Evolutionary conservation across 176 grass and related monocot species (phyloP).

Genomic region (Poa annua): DNA sequence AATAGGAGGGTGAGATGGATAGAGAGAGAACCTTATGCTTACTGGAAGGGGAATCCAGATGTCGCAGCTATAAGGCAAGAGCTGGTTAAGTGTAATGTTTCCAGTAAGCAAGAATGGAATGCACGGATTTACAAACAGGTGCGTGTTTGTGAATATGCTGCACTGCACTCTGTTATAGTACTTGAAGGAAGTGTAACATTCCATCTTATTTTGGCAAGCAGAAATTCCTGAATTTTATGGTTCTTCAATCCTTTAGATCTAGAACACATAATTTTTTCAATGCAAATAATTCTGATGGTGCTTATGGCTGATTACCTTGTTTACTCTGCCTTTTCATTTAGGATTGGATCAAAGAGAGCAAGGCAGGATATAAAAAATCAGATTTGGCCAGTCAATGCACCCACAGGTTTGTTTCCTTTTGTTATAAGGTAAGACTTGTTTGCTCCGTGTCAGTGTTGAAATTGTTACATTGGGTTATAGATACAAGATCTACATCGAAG

Average conservation of each 20-base stretch:
- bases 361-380: conserved; percentile 82
- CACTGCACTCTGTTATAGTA: conserved; percentile 6
- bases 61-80: conserved; percentile 58
- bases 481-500: conserved; percentile 97
- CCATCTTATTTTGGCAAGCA: conserved; percentile 24
- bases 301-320: conserved; percentile 31
- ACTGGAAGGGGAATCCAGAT: conserved; percentile 85
- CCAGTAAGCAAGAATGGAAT: conserved; percentile 68
- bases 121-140: conserved; percentile 70
- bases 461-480: conserved; percentile 43
- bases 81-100: conserved; percentile 73
- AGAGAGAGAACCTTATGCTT: conserved; percentile 77
- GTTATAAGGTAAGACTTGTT: conserved; percentile 12
- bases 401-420: conserved; percentile 63
- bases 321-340: conserved; percentile 41
- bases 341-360: conserved; percentile 85
- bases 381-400: conserved; percentile 79
- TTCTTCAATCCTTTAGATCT: conserved; percentile 22
- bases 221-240: neutral
- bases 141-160: conserved; percentile 23
- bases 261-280: neutral
- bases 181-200: conserved; percentile 4
- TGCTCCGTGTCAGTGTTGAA: conserved; percentile 8
- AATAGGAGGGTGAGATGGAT: conserved; percentile 64
- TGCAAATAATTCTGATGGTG: conserved; percentile 28